Conservation (phyloP, 2,329 filamentous ascomycete genomes). For the Scedosporium apiospermum region DNA sequence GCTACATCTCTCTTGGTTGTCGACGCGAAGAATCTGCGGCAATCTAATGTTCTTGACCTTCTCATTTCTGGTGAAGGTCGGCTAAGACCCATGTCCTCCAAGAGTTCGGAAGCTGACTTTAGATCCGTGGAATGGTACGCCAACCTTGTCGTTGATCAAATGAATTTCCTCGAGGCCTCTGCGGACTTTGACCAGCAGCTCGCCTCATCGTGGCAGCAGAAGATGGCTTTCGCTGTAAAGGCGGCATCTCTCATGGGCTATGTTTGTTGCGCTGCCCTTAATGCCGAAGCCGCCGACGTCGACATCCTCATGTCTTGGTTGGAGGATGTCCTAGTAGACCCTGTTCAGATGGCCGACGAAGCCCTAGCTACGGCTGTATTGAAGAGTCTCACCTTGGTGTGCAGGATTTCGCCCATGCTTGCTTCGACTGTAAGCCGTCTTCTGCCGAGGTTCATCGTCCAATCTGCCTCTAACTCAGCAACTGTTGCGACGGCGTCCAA, state of each 20-base stretch:
- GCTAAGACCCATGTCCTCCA: slow-evolving; percentile 21
- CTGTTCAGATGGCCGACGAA: slow-evolving; percentile 72
- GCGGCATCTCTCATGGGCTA: slow-evolving; percentile 73
- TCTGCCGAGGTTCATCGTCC: slow-evolving; percentile 79
- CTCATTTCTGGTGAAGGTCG: slow-evolving; percentile 52
- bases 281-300: slow-evolving; percentile 70
- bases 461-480: slow-evolving; percentile 60
- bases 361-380: slow-evolving; percentile 69
- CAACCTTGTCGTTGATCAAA: slow-evolving; percentile 68
- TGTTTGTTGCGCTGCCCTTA: slow-evolving; percentile 73
- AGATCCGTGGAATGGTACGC: slow-evolving; percentile 55
- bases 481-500: slow-evolving; percentile 72
- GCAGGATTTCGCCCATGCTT: slow-evolving; percentile 61
- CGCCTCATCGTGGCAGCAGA: slow-evolving; percentile 78
- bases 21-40: slow-evolving; percentile 48
- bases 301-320: slow-evolving; percentile 79
- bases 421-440: slow-evolving; percentile 69
- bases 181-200: slow-evolving; percentile 77
- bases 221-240: slow-evolving; percentile 77
- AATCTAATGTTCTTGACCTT: slow-evolving; percentile 61
- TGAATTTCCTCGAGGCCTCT: slow-evolving; percentile 78
- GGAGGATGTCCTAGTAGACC: slow-evolving; percentile 69
- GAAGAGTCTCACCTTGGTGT: slow-evolving; percentile 72
- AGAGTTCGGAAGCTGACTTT: slow-evolving; percentile 40
- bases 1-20: slow-evolving; percentile 65